Evolutionary conservation across 2,329 filamentous ascomycete species (phyloP), one percentile per base, ranked within the genome.

Genomic region (Ophiostoma perfectum): DNA sequence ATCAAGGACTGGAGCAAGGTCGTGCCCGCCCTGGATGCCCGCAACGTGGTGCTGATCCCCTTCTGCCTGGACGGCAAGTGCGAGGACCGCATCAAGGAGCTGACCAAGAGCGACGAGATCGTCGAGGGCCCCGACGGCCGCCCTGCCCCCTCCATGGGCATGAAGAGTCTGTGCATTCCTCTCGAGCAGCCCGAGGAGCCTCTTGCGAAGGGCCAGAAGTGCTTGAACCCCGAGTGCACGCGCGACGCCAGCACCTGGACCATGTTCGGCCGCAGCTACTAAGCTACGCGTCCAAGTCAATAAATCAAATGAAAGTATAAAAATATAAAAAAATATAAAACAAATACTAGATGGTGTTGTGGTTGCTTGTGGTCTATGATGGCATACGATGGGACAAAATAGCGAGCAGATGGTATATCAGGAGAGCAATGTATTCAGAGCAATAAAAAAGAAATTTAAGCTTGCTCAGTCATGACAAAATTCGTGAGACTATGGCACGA

Each of bases 31-130:
- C 86, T 99, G 55, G 95, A 99, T 78, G 83, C 86, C 77, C 96
- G 96, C 86, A 97, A 98, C 76, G 88, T 98, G 60, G 89, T 96
- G 60, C 82, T 98, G 70, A 96, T 98, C 72, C 94, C 94, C 67
- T 91, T 92, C 83, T 99, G 96, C 77, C 82, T 93, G 71, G 90
- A 86, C 47, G 80, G 81, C 73, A 88, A 91, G 77, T 98, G 94
- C 76, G 94, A 97, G 80, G 94, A 97, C 75, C 87, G 92, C 78
- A 92, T 98, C 82, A 98, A 98, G 86, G 92, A 96, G 68, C 84
- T 93, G 77, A 96, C 92, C 71, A 92, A 90, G 60, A 89, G 90
- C 72, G 90, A 88, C 74, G 88, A 88, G 69, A 36, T 69, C n/a
- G 70, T 74, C 73, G 73, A 77, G 75, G 75, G 86, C 45, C 81